Percentiles rank a stretch among this genome's conserved stretches.
phyloP scores from a whole-genome alignment of 106 monocot species.

The Apostasia shenzhenica region DNA sequence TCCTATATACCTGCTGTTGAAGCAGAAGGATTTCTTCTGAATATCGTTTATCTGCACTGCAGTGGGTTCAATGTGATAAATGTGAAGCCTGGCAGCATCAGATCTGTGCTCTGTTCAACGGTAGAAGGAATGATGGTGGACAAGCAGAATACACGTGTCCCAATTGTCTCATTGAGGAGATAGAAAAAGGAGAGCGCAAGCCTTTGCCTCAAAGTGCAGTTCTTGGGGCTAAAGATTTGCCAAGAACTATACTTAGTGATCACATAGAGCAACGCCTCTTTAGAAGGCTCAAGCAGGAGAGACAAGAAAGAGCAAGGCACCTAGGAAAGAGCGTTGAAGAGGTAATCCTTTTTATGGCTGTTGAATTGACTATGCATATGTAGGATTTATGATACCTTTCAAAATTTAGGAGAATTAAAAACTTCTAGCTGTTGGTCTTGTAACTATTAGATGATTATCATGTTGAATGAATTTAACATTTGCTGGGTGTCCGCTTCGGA shows the following conservation, averaged over 20 bases:
- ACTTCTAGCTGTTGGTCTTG: no score
- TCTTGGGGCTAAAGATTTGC: conserved; percentile 91
- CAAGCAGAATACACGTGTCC: conserved; percentile 93
- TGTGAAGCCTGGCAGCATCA: conserved; percentile 98
- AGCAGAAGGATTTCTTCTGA: background rate
- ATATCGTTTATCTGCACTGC: conserved; percentile 1
- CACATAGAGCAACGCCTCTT: conserved; percentile 75
- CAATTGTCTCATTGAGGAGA: conserved; percentile 72
- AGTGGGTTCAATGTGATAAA: conserved; percentile 99
- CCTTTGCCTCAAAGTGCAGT: conserved; percentile 85
- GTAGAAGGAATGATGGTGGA: conserved; percentile 76
- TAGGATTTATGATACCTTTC: background rate
- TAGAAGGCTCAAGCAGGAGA: conserved; percentile 60
- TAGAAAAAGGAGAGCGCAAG: conserved; percentile 67
- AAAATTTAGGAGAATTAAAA: background rate
- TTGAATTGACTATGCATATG: no score
- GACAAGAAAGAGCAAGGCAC: conserved; percentile 61
- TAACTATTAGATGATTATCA: no score
- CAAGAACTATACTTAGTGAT: conserved; percentile 74
- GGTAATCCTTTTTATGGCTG: conserved; percentile 17
- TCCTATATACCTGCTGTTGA: no score
- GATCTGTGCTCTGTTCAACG: conserved; percentile 93
- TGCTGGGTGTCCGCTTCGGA: no score
- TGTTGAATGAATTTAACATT: no score
- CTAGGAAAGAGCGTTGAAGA: conserved; percentile 68